A percentile compares a stretch with the other conserved stretches of the same genome.
Evolutionary conservation across 2,329 filamentous ascomycete genomes (phyloP).

Genomic region (Stemphylium vesicarium): DNA sequence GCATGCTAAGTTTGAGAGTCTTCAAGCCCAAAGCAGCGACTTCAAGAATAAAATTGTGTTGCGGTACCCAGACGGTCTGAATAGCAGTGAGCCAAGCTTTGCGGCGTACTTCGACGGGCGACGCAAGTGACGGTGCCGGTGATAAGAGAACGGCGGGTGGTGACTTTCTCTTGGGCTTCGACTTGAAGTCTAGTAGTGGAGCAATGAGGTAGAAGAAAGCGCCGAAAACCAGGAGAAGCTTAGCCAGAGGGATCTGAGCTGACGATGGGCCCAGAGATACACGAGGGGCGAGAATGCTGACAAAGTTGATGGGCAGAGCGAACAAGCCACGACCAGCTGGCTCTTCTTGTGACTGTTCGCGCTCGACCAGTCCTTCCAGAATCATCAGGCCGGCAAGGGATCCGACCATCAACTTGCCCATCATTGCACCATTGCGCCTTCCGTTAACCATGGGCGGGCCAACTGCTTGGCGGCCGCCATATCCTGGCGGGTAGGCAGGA

Average conservation of each 20-base stretch:
- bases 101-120: slow-evolving; percentile 82
- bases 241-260: slow-evolving; percentile 54
- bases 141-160: slow-evolving; percentile 50
- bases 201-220: slow-evolving; percentile 64
- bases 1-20: slow-evolving; percentile 79
- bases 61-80: slow-evolving; percentile 89
- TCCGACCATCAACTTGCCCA: slow-evolving; percentile 87
- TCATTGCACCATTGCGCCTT: slow-evolving; percentile 56
- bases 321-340: slow-evolving; percentile 51
- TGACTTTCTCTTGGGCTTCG: slow-evolving; percentile 59
- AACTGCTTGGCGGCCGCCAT: slow-evolving; percentile 30
- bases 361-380: slow-evolving; percentile 76
- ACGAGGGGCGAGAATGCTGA: slow-evolving; percentile 38
- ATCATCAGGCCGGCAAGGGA: slow-evolving; percentile 93
- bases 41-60: slow-evolving; percentile 85
- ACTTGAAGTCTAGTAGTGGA: slow-evolving; percentile 63
- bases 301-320: slow-evolving; percentile 49
- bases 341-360: slow-evolving; percentile 61
- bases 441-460: slow-evolving; percentile 49
- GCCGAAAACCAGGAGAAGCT: slow-evolving; percentile 59
- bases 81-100: slow-evolving; percentile 93
- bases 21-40: slow-evolving; percentile 81
- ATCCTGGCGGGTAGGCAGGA: slow-evolving; percentile 43
- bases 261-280: slow-evolving; percentile 40
- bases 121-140: slow-evolving; percentile 73